Conservation (phyloP, 2,329 filamentous ascomycete species). For the Alternaria tenuissima region DNA sequence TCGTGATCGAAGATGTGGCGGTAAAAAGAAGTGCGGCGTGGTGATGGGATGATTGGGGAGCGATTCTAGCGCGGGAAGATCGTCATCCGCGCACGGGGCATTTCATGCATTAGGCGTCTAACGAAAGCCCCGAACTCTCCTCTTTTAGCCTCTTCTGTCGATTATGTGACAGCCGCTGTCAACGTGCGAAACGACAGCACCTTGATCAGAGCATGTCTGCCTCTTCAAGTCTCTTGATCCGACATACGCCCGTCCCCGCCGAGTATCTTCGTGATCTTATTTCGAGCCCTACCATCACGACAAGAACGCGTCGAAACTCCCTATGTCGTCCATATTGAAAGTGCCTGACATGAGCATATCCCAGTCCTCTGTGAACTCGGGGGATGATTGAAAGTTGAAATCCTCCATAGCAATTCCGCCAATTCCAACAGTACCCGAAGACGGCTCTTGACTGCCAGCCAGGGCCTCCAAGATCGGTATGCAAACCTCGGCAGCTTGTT, state of each 20-base stretch:
- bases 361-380: conserved; percentile 29
- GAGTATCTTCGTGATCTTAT: not conserved
- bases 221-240: not conserved
- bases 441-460: conserved; percentile 10
- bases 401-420: not conserved
- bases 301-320: conserved; percentile 12
- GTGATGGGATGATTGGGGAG: conserved; percentile 9
- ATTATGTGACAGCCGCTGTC: conserved; percentile 14
- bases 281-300: not conserved
- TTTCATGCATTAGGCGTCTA: conserved; percentile 15
- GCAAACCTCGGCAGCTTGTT: conserved; percentile 27
- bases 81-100: conserved; percentile 22
- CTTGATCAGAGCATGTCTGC: not conserved
- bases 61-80: conserved; percentile 16
- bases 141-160: not conserved
- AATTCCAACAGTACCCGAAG: not conserved
- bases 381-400: conserved; percentile 18
- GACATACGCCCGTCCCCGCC: not conserved
- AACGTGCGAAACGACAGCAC: conserved; percentile 1
- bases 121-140: conserved; percentile 9
- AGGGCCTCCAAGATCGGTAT: conserved; percentile 32
- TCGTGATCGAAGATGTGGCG: conserved; percentile 11
- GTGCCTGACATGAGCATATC: conserved; percentile 27
- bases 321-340: conserved; percentile 18
- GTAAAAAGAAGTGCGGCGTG: conserved; percentile 9